Evolutionary conservation across 768 basidiomycete genomes (phyloP), one percentile per base, ranked within the genome.

Genomic region (Serendipita sp.): DNA sequence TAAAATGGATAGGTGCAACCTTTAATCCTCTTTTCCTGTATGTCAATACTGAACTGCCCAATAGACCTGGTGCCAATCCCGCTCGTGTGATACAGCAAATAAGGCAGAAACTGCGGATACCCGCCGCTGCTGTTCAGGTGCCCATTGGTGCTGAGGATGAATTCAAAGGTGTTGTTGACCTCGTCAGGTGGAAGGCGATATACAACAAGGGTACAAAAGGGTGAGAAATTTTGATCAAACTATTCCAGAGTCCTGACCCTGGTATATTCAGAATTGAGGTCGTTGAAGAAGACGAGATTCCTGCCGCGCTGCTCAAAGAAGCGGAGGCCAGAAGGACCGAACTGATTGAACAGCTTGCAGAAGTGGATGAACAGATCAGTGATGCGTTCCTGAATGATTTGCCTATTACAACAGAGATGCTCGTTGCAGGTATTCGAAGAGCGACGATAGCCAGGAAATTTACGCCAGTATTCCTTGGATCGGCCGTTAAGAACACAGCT

Each of bases 131-230:
- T 16, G 88, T 97, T 10, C 94, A 97, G 69, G 85, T 98, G 16
- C 96, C 95, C 15, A 98, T 99, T 66, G 96, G 96, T 2, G 75
- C 73, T 69, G 96, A 98, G 72, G 86, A 86, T 65, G 84, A 86
- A 45, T 86, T 98, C 70, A 81, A 79, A 44, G 96, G 96, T 66
- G 88, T 98, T 0, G 87, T 99, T 36, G 96, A 99, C 74, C 77
- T 99, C 37, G 89, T 99, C 62, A 81, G 88, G 66, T 92, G 90
- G 95, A 90, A 91, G 72, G 83, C 94, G 11, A 80, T 96, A 63
- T 97, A 96, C 76, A 95, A 96, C 71, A 80, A 93, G 71, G 96
- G 96, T 68, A 79, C 82, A 64, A 99, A 98, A 73, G 96, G 96
- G 93, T 95, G 71, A 27, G 81, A 73, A 29, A 31, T 5, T 3